Base-by-base conservation (phyloP, 1,139 yeast species). In the Yamadazyma trypodendri region DNA sequence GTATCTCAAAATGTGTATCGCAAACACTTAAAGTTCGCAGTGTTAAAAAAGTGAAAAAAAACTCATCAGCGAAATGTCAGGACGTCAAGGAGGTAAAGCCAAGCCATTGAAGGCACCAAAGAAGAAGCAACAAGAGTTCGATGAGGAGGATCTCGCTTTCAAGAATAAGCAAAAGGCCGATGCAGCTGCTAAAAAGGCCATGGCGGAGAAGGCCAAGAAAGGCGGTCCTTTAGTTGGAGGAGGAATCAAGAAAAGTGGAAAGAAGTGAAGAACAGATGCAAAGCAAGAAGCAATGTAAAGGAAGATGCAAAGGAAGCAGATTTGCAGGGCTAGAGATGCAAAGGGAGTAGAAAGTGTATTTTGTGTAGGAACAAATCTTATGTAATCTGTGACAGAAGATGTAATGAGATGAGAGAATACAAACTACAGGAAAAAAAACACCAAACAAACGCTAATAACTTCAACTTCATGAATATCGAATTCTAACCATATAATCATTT, bases 81-180 rank as follows among this genome's bases (percentile, higher is more conserved):
- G 84, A 52, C 84, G 85, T 68, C 85, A 79, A 71, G 85, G 85
- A 58, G 86, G 86, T 54, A 80, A 80, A 54, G 81, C 81, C 32
- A 78, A 78, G 73, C 84, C 84, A 42, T 69, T 78, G 49, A 78
- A 78, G 72, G 78, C 78, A 46, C 83, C 85, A 51, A 81, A 82
- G 75, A 87, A 87, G 75, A 77, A 77, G 53, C 72, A 68, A 44
- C 87, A 81, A 40, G 84, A 79, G 20, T 66, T 75, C 28, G 96
- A 88, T 58, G 96, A 90, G 6, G 97, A 89, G 42, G 97, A 89
- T 50, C 43, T 73, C 24, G 96, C 96, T 5, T 89, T 81, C 77
- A 87, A 88, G 72, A 92, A 85, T 56, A 90, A 88, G 75, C 95
- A 87, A 69, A 87, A 83, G 67, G 96, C 95, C 40, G 97, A 87